These are phyloP conservation scores for Schizochytrium sp. DNA, from an alignment of 108 stramenopile species.

Conservation along the genomic window DNA sequence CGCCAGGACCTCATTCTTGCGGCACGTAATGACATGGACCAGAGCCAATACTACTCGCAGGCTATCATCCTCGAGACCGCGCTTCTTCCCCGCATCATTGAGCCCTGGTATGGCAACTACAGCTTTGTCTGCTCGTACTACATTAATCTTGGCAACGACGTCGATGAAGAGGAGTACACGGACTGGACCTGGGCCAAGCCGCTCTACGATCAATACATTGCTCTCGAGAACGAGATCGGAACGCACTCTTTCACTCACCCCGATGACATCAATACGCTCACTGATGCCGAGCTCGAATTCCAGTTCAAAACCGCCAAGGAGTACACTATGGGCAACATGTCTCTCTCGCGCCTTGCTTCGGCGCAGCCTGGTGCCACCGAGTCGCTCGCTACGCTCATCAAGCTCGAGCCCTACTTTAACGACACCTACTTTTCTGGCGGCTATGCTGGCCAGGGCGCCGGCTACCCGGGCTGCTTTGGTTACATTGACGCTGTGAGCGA, in stretches of 20 bases:
- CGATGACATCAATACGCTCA: neutral
- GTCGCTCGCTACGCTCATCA: neutral
- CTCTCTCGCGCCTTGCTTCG: neutral
- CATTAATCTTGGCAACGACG: neutral
- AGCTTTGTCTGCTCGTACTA: slow-evolving; percentile 5
- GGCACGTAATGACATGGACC: neutral
- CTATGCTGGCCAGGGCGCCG: neutral
- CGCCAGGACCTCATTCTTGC: neutral
- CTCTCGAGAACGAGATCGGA: neutral
- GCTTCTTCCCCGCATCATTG: neutral
- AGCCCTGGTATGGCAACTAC: slow-evolving; percentile 17
- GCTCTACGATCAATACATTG: neutral
- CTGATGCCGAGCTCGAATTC: neutral
- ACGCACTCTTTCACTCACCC: neutral
- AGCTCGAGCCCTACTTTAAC: slow-evolving; percentile 5
- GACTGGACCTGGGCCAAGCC: neutral
- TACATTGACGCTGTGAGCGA: neutral
- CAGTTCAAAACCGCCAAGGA: neutral
- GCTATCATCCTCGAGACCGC: neutral
- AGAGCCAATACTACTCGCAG: neutral
- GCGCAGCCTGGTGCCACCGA: slow-evolving; percentile 2
- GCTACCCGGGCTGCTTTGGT: neutral
- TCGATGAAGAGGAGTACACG: neutral
- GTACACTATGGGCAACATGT: neutral
- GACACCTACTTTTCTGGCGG: neutral